Conservation (phyloP, 2,329 filamentous ascomycete genomes). For the Fusarium annulatum region DNA sequence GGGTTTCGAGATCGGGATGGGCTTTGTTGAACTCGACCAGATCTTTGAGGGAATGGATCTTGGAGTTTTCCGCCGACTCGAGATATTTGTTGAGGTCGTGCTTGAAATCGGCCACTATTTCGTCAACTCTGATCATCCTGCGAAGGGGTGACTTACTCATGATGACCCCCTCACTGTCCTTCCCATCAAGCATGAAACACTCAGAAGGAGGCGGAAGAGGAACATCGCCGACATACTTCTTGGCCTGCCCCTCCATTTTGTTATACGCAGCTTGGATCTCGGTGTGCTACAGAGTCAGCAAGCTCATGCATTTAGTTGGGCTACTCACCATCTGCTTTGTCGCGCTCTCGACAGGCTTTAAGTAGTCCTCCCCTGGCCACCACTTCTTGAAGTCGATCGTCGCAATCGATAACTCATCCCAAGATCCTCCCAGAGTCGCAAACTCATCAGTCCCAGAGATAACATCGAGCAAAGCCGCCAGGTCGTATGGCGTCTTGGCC, state of each 20-base stretch:
- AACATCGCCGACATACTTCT: background rate
- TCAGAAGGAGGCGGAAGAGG: background rate
- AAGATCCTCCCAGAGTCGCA: background rate
- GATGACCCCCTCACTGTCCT: background rate
- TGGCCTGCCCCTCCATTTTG: background rate
- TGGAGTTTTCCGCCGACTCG: background rate
- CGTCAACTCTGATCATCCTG: background rate
- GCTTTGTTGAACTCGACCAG: background rate
- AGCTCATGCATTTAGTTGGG: accelerated
- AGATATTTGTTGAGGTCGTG: background rate
- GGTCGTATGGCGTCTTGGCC: background rate
- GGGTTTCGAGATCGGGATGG: background rate
- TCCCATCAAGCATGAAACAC: background rate
- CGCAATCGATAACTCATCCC: background rate
- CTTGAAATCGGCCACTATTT: background rate
- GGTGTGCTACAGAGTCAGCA: background rate
- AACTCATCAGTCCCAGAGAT: background rate
- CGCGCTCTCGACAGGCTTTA: background rate
- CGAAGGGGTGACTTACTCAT: background rate
- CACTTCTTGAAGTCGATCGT: background rate
- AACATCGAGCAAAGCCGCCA: background rate
- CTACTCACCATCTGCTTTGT: background rate
- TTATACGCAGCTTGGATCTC: background rate
- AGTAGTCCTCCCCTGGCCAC: background rate
- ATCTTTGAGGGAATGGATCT: background rate